Evolutionary conservation across 257 asterid species (phyloP).

Genomic region (Solanum chilense): DNA sequence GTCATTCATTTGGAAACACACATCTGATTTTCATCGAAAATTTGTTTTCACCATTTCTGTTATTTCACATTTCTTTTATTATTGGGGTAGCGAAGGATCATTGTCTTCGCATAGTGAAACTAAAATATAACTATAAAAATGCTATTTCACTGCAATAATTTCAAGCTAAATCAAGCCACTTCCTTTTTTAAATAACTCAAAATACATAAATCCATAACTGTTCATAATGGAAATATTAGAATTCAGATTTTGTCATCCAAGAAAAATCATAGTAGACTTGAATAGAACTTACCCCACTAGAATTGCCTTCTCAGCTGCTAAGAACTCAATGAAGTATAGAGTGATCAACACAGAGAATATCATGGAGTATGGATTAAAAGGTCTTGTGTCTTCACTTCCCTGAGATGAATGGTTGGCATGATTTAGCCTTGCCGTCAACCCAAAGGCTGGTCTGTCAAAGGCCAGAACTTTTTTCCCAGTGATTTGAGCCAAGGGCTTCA

Average conservation of each 20-base stretch:
- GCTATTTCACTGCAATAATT: not conserved
- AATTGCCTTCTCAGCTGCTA: constrained; percentile 67
- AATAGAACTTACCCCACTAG: constrained; percentile 73
- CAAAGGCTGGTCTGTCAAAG: constrained; percentile 96
- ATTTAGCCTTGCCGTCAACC: constrained; percentile 69
- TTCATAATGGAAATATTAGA: not conserved
- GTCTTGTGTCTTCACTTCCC: constrained; percentile 26
- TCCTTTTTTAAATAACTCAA: not conserved
- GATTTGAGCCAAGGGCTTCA: constrained; percentile 56
- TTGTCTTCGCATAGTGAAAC: not conserved
- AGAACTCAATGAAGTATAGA: constrained; percentile 55
- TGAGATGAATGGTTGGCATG: constrained; percentile 16
- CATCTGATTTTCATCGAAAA: not conserved
- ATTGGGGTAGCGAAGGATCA: not conserved
- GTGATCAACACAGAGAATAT: constrained; percentile 68
- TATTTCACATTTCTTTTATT: not conserved
- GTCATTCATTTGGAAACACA: not conserved
- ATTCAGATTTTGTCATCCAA: not conserved
- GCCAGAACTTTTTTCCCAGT: constrained; percentile 73
- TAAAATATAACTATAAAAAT: not conserved
- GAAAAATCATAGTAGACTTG: constrained; percentile 1
- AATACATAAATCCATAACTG: not conserved
- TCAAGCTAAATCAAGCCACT: not conserved
- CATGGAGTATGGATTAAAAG: constrained; percentile 73
- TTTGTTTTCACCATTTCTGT: not conserved